phyloP scores from a whole-genome alignment of 2,329 filamentous ascomycete genomes.

The Pseudocercospora musae region DNA sequence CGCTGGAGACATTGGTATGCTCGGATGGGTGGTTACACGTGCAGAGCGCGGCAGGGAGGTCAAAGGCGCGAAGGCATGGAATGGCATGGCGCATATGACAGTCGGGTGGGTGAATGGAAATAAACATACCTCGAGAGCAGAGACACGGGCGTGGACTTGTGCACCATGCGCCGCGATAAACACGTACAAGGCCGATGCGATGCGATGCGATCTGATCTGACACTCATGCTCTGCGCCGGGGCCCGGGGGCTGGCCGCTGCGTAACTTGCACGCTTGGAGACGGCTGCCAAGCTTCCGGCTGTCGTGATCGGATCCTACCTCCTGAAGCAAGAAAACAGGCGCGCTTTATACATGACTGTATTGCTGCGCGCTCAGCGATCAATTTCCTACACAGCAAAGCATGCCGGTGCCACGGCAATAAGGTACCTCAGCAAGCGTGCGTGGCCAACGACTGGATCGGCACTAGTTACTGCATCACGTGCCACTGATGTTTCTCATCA shows the following conservation, averaged over 20 bases:
- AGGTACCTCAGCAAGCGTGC: too few relatives aligned
- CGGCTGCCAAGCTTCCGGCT: not conserved
- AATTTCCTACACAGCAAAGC: not conserved
- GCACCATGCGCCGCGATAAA: not conserved
- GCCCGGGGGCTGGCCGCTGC: not conserved
- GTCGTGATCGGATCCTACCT: not conserved
- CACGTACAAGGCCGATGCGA: not conserved
- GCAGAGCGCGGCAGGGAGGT: not conserved
- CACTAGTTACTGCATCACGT: conserved; percentile 1
- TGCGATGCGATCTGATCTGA: not conserved
- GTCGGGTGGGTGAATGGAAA: not conserved
- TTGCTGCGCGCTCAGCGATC: not conserved
- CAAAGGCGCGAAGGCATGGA: not conserved
- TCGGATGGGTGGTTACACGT: not conserved
- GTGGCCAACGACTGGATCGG: not conserved
- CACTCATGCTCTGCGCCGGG: not conserved
- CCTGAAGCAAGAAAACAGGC: not conserved
- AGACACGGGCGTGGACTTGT: not conserved
- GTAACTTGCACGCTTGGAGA: too few relatives aligned
- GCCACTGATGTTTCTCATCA: too few relatives aligned
- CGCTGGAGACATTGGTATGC: conserved; percentile 1
- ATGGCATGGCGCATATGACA: not conserved
- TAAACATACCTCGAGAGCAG: not conserved
- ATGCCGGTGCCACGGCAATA: too few relatives aligned
- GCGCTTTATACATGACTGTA: too few relatives aligned